phyloP scores from a whole-genome alignment of 2,329 filamentous ascomycete species.

The Aureobasidium vineae region DNA sequence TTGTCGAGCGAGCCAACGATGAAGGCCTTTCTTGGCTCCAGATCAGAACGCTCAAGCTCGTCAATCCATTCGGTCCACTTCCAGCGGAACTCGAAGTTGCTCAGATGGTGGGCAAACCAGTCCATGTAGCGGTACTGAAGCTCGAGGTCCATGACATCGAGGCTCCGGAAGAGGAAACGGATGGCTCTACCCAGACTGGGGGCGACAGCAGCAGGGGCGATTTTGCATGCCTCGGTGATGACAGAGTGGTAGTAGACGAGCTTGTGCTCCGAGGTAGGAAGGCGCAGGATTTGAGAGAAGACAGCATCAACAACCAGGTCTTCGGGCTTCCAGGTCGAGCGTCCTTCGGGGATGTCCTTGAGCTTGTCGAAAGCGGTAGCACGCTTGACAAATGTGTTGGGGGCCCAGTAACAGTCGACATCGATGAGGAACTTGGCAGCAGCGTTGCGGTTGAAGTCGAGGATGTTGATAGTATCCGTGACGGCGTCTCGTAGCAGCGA shows the following conservation, averaged over 20 bases:
- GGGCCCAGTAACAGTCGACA: constrained; percentile 89
- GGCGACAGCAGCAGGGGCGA: constrained; percentile 93
- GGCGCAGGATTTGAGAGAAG: constrained; percentile 88
- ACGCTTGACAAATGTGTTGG: constrained; percentile 87
- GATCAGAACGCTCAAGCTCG: constrained; percentile 71
- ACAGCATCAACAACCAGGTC: constrained; percentile 97
- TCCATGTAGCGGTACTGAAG: constrained; percentile 84
- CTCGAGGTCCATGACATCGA: constrained; percentile 82
- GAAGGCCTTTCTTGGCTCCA: constrained; percentile 90
- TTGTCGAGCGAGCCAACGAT: constrained; percentile 90
- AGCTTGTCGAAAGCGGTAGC: constrained; percentile 91
- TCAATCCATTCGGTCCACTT: constrained; percentile 98
- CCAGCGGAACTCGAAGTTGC: constrained; percentile 99
- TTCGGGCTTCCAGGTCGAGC: constrained; percentile 92
- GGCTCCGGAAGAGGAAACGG: constrained; percentile 80
- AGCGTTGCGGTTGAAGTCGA: constrained; percentile 87
- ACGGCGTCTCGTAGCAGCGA: constrained; percentile 82
- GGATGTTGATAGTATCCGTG: constrained; percentile 87
- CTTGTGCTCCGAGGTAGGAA: constrained; percentile 87
- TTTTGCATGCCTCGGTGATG: constrained; percentile 91
- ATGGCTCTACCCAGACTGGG: constrained; percentile 92
- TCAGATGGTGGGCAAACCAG: constrained; percentile 97
- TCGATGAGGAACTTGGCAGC: constrained; percentile 89
- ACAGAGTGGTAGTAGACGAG: constrained; percentile 95
- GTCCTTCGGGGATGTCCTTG: constrained; percentile 61